Evolutionary conservation across 805 yeast genomes (phyloP).

Genomic region (Myxozyma kluyveri): DNA sequence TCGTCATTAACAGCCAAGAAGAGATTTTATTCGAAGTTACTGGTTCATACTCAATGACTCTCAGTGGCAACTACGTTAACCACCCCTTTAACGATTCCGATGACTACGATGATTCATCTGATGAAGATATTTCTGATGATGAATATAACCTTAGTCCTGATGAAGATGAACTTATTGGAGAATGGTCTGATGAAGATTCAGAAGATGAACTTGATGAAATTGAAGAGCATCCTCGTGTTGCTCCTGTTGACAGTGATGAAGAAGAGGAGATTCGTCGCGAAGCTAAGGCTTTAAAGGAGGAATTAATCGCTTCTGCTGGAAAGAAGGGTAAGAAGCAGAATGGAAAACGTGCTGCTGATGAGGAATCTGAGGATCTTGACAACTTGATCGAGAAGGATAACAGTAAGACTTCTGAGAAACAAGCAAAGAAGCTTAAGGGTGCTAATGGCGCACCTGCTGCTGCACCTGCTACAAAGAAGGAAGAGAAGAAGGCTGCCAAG

Average conservation of each 20-base stretch:
- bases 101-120: slow-evolving; percentile 36
- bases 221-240: slow-evolving; percentile 41
- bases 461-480: slow-evolving; percentile 13
- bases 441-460: slow-evolving; percentile 25
- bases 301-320: slow-evolving; percentile 12
- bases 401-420: slow-evolving; percentile 15
- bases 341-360: slow-evolving; percentile 31
- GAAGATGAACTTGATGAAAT: slow-evolving; percentile 45
- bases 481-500: slow-evolving; percentile 5
- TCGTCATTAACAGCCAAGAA: slow-evolving; percentile 89
- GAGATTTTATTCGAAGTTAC: slow-evolving; percentile 91
- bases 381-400: slow-evolving; percentile 27
- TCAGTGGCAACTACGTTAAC: slow-evolving; percentile 92
- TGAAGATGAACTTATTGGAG: slow-evolving; percentile 35
- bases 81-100: slow-evolving; percentile 77
- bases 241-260: slow-evolving; percentile 39
- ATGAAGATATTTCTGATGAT: slow-evolving; percentile 34
- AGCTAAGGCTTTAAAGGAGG: slow-evolving; percentile 37
- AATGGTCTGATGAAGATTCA: slow-evolving; percentile 29
- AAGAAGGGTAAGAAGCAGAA: slow-evolving; percentile 15
- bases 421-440: slow-evolving; percentile 30
- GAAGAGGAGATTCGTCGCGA: slow-evolving; percentile 39
- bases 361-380: slow-evolving; percentile 27
- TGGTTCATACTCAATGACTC: slow-evolving; percentile 90
- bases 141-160: slow-evolving; percentile 39